Conservation (phyloP, 345 rosid species). For the Linum usitatissimum region DNA sequence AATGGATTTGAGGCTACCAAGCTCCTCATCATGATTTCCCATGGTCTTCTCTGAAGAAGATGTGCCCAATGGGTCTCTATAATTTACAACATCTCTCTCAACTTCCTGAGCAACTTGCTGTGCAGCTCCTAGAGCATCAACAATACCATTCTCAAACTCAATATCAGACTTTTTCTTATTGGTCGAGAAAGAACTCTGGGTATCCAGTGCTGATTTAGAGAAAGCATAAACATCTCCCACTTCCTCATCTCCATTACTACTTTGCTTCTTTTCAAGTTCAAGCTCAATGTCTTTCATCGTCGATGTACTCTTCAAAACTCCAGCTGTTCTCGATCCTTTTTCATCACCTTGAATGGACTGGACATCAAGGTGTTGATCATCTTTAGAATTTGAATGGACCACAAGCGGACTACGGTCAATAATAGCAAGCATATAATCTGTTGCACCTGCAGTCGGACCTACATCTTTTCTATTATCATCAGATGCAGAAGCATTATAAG, state of each 20-base stretch:
- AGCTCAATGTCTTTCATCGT: slow-evolving; percentile 29
- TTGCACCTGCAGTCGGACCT: slow-evolving; percentile 23
- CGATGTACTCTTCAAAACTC: slow-evolving; percentile 22
- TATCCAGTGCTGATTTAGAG: slow-evolving; percentile 26
- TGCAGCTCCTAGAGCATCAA: slow-evolving; percentile 89
- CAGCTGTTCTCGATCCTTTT: slow-evolving; percentile 19
- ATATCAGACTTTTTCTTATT: slow-evolving; percentile 40
- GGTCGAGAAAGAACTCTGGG: slow-evolving; percentile 28
- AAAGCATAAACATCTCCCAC: slow-evolving; percentile 27
- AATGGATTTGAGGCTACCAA: slow-evolving; percentile 37
- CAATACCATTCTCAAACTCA: slow-evolving; percentile 58
- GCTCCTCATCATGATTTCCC: slow-evolving; percentile 30
- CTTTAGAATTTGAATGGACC: slow-evolving; percentile 18
- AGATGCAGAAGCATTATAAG: slow-evolving; percentile 12
- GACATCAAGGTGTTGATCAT: slow-evolving; percentile 22
- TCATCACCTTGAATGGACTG: slow-evolving; percentile 18
- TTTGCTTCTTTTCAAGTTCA: slow-evolving; percentile 25
- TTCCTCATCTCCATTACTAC: slow-evolving; percentile 28
- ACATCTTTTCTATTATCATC: slow-evolving; percentile 22
- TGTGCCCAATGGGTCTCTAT: slow-evolving; percentile 48
- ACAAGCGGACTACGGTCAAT: slow-evolving; percentile 16
- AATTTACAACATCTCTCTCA: slow-evolving; percentile 63
- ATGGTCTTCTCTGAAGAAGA: slow-evolving; percentile 48
- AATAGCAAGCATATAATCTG: slow-evolving; percentile 19
- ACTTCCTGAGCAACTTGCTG: slow-evolving; percentile 90